phyloP scores from a whole-genome alignment of 371 early-diverging fungal genomes.

The Apophysomyces variabilis region DNA sequence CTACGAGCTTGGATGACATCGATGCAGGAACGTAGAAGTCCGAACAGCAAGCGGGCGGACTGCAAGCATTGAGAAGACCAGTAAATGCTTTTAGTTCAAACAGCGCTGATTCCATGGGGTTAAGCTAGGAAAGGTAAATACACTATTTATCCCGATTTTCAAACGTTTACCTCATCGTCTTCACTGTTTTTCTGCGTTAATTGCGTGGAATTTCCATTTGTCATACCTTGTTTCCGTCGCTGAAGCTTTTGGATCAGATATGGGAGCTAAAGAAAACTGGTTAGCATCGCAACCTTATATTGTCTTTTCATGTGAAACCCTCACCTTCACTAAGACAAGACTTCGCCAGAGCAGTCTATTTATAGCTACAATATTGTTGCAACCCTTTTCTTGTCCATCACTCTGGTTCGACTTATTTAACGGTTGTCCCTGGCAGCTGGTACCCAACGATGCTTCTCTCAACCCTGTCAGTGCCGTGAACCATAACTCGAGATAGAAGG shows the following conservation, averaged over 20 bases:
- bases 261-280: conserved; percentile 14
- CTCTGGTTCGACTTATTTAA: neutral
- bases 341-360: conserved; percentile 48
- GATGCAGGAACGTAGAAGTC: conserved; percentile 37
- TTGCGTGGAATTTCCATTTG: neutral
- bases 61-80: conserved; percentile 53
- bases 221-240: conserved; percentile 17
- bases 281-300: neutral
- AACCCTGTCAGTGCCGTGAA: conserved; percentile 48
- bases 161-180: conserved; percentile 24
- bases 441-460: conserved; percentile 45
- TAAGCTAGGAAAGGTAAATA: conserved; percentile 20
- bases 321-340: conserved; percentile 50
- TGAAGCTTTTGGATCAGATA: conserved; percentile 25
- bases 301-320: neutral
- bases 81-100: conserved; percentile 46
- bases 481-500: conserved; percentile 54
- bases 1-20: conserved; percentile 26
- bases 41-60: conserved; percentile 35
- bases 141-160: neutral
- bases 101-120: conserved; percentile 46
- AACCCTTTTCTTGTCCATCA: conserved; percentile 17
- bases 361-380: conserved; percentile 29
- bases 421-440: conserved; percentile 31
- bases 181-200: neutral